Evolutionary conservation across 257 asterid species (phyloP), one percentile per base, ranked within the genome.

Genomic region (Orobanche coerulescens): DNA sequence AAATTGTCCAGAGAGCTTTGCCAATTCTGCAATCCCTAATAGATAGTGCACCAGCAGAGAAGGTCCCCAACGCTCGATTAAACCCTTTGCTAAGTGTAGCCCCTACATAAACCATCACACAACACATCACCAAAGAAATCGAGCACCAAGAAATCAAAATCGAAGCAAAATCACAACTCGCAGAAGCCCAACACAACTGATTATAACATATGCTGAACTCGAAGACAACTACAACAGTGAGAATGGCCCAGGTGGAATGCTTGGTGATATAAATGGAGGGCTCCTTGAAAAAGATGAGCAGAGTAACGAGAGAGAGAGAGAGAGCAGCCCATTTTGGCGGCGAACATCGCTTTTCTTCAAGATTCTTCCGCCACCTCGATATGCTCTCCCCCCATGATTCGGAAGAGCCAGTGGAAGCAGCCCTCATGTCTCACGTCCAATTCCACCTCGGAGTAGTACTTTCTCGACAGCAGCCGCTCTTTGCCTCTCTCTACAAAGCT

Each of bases 121-220:
- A 28, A 57, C 62, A 47, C n/a, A 15, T 25, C 28, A 23, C 26
- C n/a, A 34, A 33, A 65, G 11, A 48, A 2, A 58, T 25, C 25
- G 30, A 44, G 58, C 40, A 59, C 44, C 25, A n/a, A n/a, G 7
- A 62, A 19, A 6, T 7, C 7, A 15, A 15, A 0, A 43, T 11
- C 12, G 49, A 19, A 37, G 36, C 20, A 51, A 59, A 49, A 68
- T 25, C 12, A n/a, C n/a, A n/a, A n/a, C n/a, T n/a, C 9, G 33
- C 4, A 58, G 14, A 20, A 57, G 34, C n/a, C n/a, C n/a, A n/a
- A 6, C 19, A 49, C 31, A n/a, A n/a, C n/a, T n/a, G n/a, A n/a
- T n/a, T n/a, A n/a, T 51, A 2, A 90, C 97, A 95, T 58, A 87
- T 82, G 79, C 97, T 91, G 71, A 91, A 91, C 70, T 91, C 97